A percentile compares a stretch with the other conserved stretches of the same genome.
Conservation (phyloP, 257 asterid genomes). For the Anisodus tanguticus region DNA sequence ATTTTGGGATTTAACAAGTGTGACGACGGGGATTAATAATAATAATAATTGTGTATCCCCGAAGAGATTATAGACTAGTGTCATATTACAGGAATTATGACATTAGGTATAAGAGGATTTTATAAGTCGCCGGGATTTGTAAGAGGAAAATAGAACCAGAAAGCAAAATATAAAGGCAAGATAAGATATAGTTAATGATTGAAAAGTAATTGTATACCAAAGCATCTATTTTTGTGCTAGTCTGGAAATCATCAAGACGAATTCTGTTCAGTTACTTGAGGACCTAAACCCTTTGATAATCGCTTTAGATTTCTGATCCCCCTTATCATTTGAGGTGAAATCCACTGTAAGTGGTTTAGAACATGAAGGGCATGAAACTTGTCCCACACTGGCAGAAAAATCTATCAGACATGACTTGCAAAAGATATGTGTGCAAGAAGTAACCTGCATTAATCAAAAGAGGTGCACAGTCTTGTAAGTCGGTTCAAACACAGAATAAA, state of each 20-base stretch:
- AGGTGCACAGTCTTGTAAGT: conserved; percentile 7
- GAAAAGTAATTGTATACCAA: conserved; percentile 56
- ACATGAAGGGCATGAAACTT: conserved; percentile 81
- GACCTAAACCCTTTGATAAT: conserved; percentile 73
- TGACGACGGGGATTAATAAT: no score
- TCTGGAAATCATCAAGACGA: conserved; percentile 70
- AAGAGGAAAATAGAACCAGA: background rate
- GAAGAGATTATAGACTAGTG: no score
- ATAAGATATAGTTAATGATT: background rate
- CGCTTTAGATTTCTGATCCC: conserved; percentile 55
- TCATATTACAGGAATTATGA: no score
- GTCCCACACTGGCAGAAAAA: conserved; percentile 69
- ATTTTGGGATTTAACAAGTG: no score
- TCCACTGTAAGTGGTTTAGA: conserved; percentile 87
- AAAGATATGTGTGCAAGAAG: conserved; percentile 80
- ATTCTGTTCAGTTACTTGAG: conserved; percentile 84
- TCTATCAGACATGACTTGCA: conserved; percentile 88
- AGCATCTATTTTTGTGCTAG: conserved; percentile 95
- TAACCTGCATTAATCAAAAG: conserved; percentile 57
- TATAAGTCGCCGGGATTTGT: background rate
- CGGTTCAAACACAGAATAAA: conserved; percentile 12
- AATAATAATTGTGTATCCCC: no score
- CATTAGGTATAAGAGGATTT: no score
- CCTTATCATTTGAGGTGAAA: conserved; percentile 58
- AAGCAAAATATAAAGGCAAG: background rate